Evolutionary conservation across 2,329 filamentous ascomycete species (phyloP).

Genomic region (Cytospora paraplurivora): DNA sequence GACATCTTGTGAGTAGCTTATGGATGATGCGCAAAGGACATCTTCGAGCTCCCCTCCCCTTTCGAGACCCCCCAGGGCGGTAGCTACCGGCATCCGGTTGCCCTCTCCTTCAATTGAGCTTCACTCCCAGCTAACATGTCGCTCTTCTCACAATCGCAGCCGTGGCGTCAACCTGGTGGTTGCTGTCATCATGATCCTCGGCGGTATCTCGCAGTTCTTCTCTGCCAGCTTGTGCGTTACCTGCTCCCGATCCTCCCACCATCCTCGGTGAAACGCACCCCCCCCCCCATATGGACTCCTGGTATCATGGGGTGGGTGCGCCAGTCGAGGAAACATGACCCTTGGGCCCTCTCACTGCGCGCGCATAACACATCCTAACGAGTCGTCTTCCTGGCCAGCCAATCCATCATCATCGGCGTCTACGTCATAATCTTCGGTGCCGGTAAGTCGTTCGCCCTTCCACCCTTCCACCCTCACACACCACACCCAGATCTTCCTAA

Average conservation of each 20-base stretch:
- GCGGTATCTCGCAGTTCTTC: conserved; percentile 76
- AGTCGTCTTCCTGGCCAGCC: conserved; percentile 46
- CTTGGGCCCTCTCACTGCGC: neutral
- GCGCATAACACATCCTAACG: conserved; percentile 5
- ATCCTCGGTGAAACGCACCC: conserved; percentile 32
- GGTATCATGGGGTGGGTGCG: neutral
- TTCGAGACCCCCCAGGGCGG: neutral
- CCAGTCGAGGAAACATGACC: neutral
- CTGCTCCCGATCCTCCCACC: conserved; percentile 44
- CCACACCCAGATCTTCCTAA: neutral
- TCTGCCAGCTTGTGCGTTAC: conserved; percentile 57
- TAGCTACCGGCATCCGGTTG: conserved; percentile 5
- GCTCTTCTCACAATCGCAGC: conserved; percentile 50
- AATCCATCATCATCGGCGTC: conserved; percentile 74
- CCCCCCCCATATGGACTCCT: conserved; percentile 22
- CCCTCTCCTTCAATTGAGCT: neutral
- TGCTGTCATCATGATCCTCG: conserved; percentile 83
- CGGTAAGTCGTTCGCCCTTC: conserved; percentile 54
- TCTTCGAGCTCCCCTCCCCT: neutral
- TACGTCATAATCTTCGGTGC: conserved; percentile 93
- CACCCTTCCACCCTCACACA: neutral
- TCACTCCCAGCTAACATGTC: conserved; percentile 39
- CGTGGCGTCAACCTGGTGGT: conserved; percentile 92
- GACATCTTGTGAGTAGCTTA: conserved; percentile 76
- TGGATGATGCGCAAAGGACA: conserved; percentile 23